Percentiles rank a stretch among this genome's conserved stretches.
Evolutionary conservation across 2,329 filamentous ascomycete species (phyloP).

Genomic region (Fusarium marasasianum): DNA sequence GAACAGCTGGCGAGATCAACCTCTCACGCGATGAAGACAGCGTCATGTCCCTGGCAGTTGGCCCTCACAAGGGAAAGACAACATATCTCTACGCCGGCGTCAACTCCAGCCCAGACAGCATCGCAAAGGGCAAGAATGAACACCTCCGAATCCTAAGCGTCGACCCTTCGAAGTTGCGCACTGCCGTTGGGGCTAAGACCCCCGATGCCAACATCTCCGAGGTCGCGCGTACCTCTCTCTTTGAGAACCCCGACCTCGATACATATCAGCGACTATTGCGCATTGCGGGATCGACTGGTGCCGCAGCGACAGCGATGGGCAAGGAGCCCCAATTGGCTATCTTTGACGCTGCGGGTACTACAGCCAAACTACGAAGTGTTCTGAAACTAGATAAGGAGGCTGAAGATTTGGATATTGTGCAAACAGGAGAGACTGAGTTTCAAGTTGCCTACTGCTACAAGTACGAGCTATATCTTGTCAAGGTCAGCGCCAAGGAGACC

Average conservation of each 20-base stretch:
- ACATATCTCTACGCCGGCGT: slow-evolving; percentile 76
- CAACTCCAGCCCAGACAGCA: slow-evolving; percentile 79
- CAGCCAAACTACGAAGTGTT: slow-evolving; percentile 58
- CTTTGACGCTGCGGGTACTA: slow-evolving; percentile 69
- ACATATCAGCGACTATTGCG: slow-evolving; percentile 69
- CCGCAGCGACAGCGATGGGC: slow-evolving; percentile 80
- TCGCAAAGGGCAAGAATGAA: slow-evolving; percentile 80
- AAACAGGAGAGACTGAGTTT: slow-evolving; percentile 70
- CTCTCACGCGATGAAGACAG: slow-evolving; percentile 88
- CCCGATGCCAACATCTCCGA: slow-evolving; percentile 57
- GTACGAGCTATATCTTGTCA: slow-evolving; percentile 75
- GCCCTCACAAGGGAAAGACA: slow-evolving; percentile 65
- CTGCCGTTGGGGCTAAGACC: slow-evolving; percentile 43
- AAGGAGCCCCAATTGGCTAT: slow-evolving; percentile 81
- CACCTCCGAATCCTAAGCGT: slow-evolving; percentile 84
- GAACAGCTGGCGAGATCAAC: slow-evolving; percentile 75
- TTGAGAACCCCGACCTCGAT: slow-evolving; percentile 59
- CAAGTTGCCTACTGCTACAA: slow-evolving; percentile 83
- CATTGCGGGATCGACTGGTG: slow-evolving; percentile 74
- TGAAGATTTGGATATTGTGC: slow-evolving; percentile 74
- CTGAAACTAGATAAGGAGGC: slow-evolving; percentile 66
- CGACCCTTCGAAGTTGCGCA: slow-evolving; percentile 49
- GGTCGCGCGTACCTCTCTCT: slow-evolving; percentile 62
- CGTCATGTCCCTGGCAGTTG: slow-evolving; percentile 81
- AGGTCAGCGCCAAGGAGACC: slow-evolving; percentile 59